phyloP scores from a whole-genome alignment of 1,284 basidiomycete genomes.

The Mycena citricolor region DNA sequence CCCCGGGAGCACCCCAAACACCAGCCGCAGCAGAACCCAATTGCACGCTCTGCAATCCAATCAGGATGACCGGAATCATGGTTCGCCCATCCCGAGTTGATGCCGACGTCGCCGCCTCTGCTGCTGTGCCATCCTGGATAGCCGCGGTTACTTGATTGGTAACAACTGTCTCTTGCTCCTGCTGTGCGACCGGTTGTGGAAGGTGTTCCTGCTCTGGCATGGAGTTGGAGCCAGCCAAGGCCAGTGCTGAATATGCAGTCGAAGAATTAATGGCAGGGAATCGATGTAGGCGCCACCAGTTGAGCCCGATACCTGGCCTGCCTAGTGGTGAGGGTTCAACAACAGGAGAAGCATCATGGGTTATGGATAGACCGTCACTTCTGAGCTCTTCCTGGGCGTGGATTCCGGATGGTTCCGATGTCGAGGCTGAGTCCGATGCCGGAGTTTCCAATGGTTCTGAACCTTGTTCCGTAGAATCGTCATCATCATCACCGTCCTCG shows the following conservation, averaged over 20 bases:
- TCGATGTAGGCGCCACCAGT: constrained; percentile 79
- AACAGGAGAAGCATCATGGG: constrained; percentile 12
- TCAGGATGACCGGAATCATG: constrained; percentile 78
- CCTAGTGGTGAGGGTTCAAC: constrained; percentile 35
- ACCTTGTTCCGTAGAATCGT: constrained; percentile 5
- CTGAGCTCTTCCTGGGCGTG: not conserved
- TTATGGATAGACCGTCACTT: not conserved
- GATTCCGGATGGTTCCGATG: constrained; percentile 1
- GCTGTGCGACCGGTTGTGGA: constrained; percentile 15
- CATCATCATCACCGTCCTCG: constrained; percentile 13
- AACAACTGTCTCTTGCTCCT: constrained; percentile 17
- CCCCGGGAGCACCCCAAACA: constrained; percentile 7
- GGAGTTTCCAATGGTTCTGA: constrained; percentile 1
- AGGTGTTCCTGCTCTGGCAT: constrained; percentile 3
- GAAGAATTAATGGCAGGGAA: constrained; percentile 59
- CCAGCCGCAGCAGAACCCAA: constrained; percentile 24
- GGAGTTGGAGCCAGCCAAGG: constrained; percentile 6
- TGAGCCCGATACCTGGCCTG: constrained; percentile 47
- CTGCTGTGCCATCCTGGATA: not conserved
- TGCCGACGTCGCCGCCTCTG: constrained; percentile 11
- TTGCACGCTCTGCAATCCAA: constrained; percentile 70
- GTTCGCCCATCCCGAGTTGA: constrained; percentile 36
- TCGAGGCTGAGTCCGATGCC: constrained; percentile 1
- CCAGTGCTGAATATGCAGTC: constrained; percentile 21
- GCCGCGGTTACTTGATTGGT: not conserved